Base-by-base conservation (phyloP, 306 rosid species). In the Styphnolobium japonicum region DNA sequence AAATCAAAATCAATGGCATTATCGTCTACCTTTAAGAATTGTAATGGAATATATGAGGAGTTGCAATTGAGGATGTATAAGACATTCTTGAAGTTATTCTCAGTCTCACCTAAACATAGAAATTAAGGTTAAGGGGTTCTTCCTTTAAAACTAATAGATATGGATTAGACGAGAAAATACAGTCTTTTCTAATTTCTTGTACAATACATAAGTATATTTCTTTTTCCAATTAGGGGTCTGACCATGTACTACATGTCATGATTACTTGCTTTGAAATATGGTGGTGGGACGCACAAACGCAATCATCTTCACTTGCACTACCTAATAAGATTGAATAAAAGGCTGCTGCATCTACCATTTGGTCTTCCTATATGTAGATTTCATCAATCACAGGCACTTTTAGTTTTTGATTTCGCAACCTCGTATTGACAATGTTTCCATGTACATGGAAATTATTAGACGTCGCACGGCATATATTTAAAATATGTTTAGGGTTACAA, bases 261-360 rank as follows among this genome's bases (percentile, higher is more conserved):
- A 60, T 60, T 82, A 57, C 6, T 67, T 58, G 7, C 69, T 34
- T 57, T 75, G 62, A 46, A 45, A 49, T 64, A 31, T 34, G n/a
- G 67, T 51, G 46, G 34, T 46, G 33, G 73, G 33, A 64, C 15
- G 37, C 40, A 67, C 61, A 55, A 55, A 58, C 71, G 72, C 74
- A 72, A 65, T 76, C 76, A 66, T 72, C 71, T 66, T 83, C 63
- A 66, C 71, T 78, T 67, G 27, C 10, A 78, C 76, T 55, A 80
- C 87, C 85, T 80, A 80, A 69, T 69, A 76, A n/a, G 66, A 76
- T 75, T 80, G 87, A 84, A 80, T 68, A 58, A 52, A 80, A 48
- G 74, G 49, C 73, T 48, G 73, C 73, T 60, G 10, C 55, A 31
- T 40, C 73, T 19, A 8, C 46, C 63, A 23, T 66, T 52, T 37